phyloP scores from a whole-genome alignment of 1,284 basidiomycete species.

The Fomitopsis pinicola region DNA sequence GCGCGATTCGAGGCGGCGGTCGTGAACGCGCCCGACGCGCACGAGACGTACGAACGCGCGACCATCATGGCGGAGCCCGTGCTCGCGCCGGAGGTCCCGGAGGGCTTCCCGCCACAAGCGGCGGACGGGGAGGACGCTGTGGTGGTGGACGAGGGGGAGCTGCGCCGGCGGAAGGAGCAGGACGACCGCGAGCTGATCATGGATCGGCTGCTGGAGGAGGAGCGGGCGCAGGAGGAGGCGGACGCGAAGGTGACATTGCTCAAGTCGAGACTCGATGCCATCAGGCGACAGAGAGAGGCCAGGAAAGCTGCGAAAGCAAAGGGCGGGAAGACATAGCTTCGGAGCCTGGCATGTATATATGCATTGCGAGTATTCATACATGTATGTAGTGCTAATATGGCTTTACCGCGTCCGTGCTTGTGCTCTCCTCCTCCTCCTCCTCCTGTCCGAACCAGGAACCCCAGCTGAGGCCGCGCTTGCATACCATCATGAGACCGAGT shows the following conservation, averaged over 20 bases:
- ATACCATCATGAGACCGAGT: conserved; percentile 91
- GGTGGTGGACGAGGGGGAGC: conserved; percentile 41
- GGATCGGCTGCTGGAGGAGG: conserved; percentile 76
- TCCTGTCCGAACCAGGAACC: conserved; percentile 40
- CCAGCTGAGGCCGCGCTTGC: conserved; percentile 84
- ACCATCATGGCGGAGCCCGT: conserved; percentile 69
- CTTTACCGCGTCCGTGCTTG: conserved; percentile 1
- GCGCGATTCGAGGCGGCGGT: conserved; percentile 65
- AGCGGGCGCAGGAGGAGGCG: conserved; percentile 78
- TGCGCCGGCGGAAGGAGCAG: conserved; percentile 44
- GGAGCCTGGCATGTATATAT: background rate
- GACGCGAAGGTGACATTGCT: conserved; percentile 66
- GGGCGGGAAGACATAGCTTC: conserved; percentile 10
- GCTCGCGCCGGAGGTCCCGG: conserved; percentile 39
- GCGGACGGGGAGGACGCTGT: conserved; percentile 22
- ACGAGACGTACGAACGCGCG: conserved; percentile 59
- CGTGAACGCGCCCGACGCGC: conserved; percentile 33
- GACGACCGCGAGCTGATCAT: conserved; percentile 80
- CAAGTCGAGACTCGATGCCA: conserved; percentile 58
- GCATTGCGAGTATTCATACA: background rate
- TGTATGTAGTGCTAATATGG: background rate
- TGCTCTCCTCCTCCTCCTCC: conserved; percentile 3
- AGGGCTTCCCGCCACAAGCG: conserved; percentile 50
- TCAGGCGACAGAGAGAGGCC: conserved; percentile 52
- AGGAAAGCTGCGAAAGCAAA: conserved; percentile 25